Evolutionary conservation across 176 grass and related monocot genomes (phyloP), one percentile per base, ranked within the genome.

Genomic region (Oryza rufipogon): DNA sequence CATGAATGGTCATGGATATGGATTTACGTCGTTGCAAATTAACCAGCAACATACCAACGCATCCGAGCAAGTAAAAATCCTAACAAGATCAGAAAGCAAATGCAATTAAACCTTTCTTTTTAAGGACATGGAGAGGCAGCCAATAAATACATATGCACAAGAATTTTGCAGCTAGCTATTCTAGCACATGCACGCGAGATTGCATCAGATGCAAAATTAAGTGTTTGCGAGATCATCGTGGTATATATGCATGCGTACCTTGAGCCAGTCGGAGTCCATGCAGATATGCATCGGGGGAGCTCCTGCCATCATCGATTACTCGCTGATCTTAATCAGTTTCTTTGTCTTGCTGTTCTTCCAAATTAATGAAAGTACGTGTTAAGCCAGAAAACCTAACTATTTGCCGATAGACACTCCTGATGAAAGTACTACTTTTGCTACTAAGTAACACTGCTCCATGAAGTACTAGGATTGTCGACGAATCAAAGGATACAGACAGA

Each of bases 261-360:
- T 96, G 77, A 96, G 85, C 94, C 91, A 96, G 84, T 96, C 91
- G 7, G 94, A 90, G 79, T 96, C 94, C 91, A 96, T 88, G 89
- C 89, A 91, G 69, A 96, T 88, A 66, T 96, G 94, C 91, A 96
- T 91, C 76, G 89, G 83, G 74, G 91, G 85, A 70, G 77, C 63
- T 52, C 89, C 84, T 75, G 91, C 80, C 85, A 95, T 92, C 75
- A 93, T 87, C 61, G 73, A 51, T 86, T 23, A 65, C 12, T 54
- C 23, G 20, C 19, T 68, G 11, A 9, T 38, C 30, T 32, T 32
- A 32, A 32, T 32, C 30, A 38, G 6, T 38, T 58, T 19, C 52
- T 3, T 17, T 58, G 52, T 23, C 11, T 36, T 64, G 36, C 32
- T 39, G 52, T 30, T 77, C 79, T 67, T 14, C 45, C n/a, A 42